Evolutionary conservation across 495 filamentous ascomycete species (phyloP).

Genomic region (Lasiosphaeria miniovina): DNA sequence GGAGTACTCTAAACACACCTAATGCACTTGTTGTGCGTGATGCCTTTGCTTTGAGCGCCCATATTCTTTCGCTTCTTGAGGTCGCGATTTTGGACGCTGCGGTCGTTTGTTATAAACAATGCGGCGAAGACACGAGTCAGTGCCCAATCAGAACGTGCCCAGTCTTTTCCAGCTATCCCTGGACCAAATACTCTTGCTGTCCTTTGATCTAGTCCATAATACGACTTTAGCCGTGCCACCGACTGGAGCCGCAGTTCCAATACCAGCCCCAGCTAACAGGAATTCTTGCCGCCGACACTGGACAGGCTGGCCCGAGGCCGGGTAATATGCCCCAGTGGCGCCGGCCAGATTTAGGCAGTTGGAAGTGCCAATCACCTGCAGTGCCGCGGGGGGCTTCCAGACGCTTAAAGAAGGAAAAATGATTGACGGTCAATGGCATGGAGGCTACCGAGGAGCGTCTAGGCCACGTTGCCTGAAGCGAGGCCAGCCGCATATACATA

Average conservation of each 20-base stretch:
- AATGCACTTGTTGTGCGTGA: too few relatives aligned
- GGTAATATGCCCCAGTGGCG: slow-evolving; percentile 8
- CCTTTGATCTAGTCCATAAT: not conserved
- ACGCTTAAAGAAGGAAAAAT: slow-evolving; percentile 8
- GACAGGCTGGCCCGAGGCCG: slow-evolving; percentile 5
- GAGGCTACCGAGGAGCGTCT: slow-evolving; percentile 6
- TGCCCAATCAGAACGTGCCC: not conserved
- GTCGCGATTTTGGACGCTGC: too few relatives aligned
- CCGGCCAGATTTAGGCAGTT: slow-evolving; percentile 27
- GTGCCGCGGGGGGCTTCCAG: slow-evolving; percentile 5
- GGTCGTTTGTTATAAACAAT: too few relatives aligned
- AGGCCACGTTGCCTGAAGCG: slow-evolving; percentile 29
- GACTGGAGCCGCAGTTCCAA: not conserved
- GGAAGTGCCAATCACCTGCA: slow-evolving; percentile 18
- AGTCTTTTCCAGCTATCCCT: not conserved
- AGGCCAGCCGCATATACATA: slow-evolving; percentile 3
- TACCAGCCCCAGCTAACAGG: too few relatives aligned
- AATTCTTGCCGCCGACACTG: too few relatives aligned
- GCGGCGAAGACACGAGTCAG: too few relatives aligned
- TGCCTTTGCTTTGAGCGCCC: too few relatives aligned
- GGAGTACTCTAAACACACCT: too few relatives aligned
- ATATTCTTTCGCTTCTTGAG: too few relatives aligned
- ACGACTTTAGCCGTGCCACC: not conserved
- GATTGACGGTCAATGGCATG: slow-evolving; percentile 6
- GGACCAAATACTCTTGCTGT: not conserved